phyloP scores from a whole-genome alignment of 139 green algal species.

The Coccomyxa sp. region DNA sequence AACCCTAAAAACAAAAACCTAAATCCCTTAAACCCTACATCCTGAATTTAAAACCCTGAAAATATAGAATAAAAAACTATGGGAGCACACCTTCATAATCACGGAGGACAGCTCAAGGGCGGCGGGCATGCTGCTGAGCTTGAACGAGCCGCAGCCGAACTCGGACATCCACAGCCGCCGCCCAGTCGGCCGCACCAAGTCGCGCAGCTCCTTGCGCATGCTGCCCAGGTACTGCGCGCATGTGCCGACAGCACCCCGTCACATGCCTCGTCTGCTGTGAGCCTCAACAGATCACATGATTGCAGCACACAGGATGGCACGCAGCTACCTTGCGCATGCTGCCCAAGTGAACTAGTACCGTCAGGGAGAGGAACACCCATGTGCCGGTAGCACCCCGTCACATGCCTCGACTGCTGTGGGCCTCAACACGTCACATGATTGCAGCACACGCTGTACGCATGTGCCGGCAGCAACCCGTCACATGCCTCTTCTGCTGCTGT shows the following conservation, averaged over 20 bases:
- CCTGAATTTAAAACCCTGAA: too few species aligned
- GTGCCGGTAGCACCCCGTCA: neutral
- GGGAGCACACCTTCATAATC: neutral
- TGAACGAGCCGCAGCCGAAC: constrained; percentile 10
- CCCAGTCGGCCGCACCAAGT: constrained; percentile 2
- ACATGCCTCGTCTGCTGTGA: neutral
- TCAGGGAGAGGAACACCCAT: too few species aligned
- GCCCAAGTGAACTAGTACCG: constrained; percentile 3
- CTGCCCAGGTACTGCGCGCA: neutral
- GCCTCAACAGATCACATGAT: too few species aligned
- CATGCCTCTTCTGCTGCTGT: too few species aligned
- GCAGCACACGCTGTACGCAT: too few species aligned
- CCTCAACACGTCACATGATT: too few species aligned
- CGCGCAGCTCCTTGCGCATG: constrained; percentile 1
- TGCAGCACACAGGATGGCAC: neutral
- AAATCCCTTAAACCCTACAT: too few species aligned
- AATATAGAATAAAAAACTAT: too few species aligned
- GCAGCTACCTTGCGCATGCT: neutral
- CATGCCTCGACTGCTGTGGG: neutral
- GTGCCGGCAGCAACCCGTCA: too few species aligned
- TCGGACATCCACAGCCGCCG: constrained; percentile 36
- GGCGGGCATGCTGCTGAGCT: constrained; percentile 5
- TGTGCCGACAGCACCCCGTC: neutral
- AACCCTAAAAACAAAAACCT: too few species aligned
- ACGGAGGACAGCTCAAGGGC: constrained; percentile 18